Evolutionary conservation across 345 rosid genomes (phyloP).

Genomic region (Camelina hispida): DNA sequence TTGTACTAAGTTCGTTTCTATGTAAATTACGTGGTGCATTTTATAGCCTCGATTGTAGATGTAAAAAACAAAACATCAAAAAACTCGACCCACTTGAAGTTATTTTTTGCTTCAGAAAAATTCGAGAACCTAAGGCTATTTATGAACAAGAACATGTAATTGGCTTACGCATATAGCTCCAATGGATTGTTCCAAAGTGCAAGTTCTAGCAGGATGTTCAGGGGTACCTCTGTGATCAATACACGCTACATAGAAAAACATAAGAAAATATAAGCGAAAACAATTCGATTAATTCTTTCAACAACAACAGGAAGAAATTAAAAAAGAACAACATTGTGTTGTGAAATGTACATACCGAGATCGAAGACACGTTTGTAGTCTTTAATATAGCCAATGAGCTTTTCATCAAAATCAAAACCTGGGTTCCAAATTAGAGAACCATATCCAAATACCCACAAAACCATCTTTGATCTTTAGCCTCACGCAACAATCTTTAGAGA

Average conservation of each 20-base stretch:
- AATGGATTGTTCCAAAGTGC: conserved; percentile 68
- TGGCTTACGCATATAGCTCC: conserved; percentile 70
- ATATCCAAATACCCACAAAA: conserved; percentile 95
- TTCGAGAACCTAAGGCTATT: background rate
- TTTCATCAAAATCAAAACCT: conserved; percentile 87
- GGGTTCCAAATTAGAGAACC: conserved; percentile 99
- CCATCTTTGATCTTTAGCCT: conserved; percentile 53
- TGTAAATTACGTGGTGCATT: background rate
- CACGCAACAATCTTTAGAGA: conserved; percentile 1
- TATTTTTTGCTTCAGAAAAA: background rate
- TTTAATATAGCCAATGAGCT: conserved; percentile 73
- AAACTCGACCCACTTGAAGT: background rate
- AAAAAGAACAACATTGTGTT: background rate
- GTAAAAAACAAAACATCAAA: too few relatives aligned
- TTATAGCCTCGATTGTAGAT: too few relatives aligned
- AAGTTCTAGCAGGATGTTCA: conserved; percentile 88
- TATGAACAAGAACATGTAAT: background rate
- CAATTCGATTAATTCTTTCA: background rate
- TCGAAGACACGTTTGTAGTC: conserved; percentile 88
- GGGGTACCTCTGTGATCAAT: conserved; percentile 97
- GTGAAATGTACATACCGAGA: conserved; percentile 55
- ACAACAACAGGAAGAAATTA: background rate
- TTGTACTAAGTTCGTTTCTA: too few relatives aligned
- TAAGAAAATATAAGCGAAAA: background rate
- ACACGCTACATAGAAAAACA: conserved; percentile 56